Evolutionary conservation across 2,329 filamentous ascomycete genomes (phyloP), one percentile per base, ranked within the genome.

Genomic region (Thielaviopsis populi): DNA sequence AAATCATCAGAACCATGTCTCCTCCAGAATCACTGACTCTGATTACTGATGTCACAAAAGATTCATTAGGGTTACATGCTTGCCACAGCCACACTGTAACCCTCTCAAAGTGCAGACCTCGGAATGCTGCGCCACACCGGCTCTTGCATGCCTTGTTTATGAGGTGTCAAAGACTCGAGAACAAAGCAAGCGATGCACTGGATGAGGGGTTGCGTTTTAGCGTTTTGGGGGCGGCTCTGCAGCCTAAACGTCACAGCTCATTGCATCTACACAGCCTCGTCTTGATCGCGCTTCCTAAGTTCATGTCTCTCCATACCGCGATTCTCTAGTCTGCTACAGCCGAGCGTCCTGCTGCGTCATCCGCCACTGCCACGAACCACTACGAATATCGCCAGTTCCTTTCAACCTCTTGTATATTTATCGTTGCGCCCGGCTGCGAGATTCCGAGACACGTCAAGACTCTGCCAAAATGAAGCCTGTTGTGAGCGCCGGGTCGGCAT

Each of bases 401-500:
- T 27, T 13, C 24, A 53, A 10, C 33, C 61, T 41, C 27, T 24
- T 40, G 22, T 56, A 33, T 27, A 46, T 30, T 27, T 19, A 46
- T 61, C 24, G 43, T 24, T n/a, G 42, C 62, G 24, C 41, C 22
- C 0, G 43, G 43, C 22, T 46, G 22, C 41, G 41, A 61, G 11
- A 64, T 60, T 19, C 24, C 27, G 24, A 30, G 30, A 56, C 50
- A 27, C 50, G 42, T 40, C 41, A 59, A 30, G 27, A 41, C 17
- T 2, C 61, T n/a, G 48, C 75, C 78, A 83, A 71, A 72, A 96
- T 96, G 91, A 96, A 96, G 86, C 91, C 92, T 69, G 80, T 97
- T 73, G 89, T 97, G 70, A 88, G 89, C 73, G 86, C 90, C 69
- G 83, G 91, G 78, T 91, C 95, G 78, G 92, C 91, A 72, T 96